Evolutionary conservation across 1,284 basidiomycete genomes (phyloP).

Genomic region (Ganoderma multipileum): DNA sequence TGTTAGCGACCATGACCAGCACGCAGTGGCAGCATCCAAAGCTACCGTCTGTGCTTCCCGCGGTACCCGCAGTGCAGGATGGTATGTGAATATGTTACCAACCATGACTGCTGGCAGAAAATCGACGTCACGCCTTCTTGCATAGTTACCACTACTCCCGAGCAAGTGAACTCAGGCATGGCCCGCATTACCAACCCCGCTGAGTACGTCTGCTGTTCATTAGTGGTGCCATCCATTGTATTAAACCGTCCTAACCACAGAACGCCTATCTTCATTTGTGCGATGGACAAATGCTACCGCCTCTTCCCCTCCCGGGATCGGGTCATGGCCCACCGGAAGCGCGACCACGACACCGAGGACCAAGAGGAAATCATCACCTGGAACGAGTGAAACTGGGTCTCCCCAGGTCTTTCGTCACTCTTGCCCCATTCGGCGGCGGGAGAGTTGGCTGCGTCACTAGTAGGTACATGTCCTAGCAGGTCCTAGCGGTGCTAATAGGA

Average conservation of each 20-base stretch:
- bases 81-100: constrained; percentile 27
- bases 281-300: constrained; percentile 67
- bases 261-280: constrained; percentile 73
- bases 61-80: constrained; percentile 41
- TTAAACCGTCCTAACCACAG: constrained; percentile 40
- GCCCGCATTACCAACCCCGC: constrained; percentile 61
- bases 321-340: constrained; percentile 73
- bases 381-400: constrained; percentile 55
- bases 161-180: constrained; percentile 51
- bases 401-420: not conserved
- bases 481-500: not conserved
- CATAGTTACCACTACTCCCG: constrained; percentile 53
- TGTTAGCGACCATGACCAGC: constrained; percentile 24
- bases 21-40: constrained; percentile 33
- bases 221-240: not conserved
- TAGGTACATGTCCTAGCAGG: not conserved
- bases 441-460: not conserved
- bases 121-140: not conserved
- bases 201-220: constrained; percentile 48
- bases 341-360: constrained; percentile 71
- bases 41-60: constrained; percentile 40
- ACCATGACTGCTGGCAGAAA: not conserved
- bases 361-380: constrained; percentile 72
- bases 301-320: constrained; percentile 75
- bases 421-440: not conserved